phyloP scores from a whole-genome alignment of 1,284 basidiomycete species.

The Marasmius tenuissimus region DNA sequence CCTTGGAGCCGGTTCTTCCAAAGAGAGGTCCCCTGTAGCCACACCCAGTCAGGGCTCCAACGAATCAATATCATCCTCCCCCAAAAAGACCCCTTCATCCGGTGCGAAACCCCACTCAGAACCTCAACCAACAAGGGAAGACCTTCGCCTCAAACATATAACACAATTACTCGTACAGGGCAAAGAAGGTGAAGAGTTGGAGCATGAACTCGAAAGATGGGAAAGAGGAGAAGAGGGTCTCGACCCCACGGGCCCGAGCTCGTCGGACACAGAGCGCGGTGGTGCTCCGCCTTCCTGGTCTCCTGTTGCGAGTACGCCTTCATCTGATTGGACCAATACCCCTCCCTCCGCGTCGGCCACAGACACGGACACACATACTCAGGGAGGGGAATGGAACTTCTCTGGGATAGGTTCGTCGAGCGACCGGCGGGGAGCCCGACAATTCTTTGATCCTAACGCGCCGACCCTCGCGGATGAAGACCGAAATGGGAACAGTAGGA shows the following conservation, averaged over 20 bases:
- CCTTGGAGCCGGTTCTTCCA: no score
- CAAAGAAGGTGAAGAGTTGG: slow-evolving; percentile 65
- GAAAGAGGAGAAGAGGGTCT: slow-evolving; percentile 30
- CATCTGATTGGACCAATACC: neutral
- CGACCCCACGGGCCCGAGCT: neutral
- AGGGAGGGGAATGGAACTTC: neutral
- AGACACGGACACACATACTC: neutral
- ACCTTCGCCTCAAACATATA: slow-evolving; percentile 38
- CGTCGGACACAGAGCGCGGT: neutral
- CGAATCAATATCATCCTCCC: no score
- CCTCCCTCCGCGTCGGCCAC: neutral
- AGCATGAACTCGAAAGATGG: slow-evolving; percentile 67
- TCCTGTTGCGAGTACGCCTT: neutral
- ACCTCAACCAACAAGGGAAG: slow-evolving; percentile 12
- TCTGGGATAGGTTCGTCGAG: neutral
- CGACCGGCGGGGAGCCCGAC: no score
- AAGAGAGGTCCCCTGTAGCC: no score
- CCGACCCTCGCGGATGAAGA: neutral
- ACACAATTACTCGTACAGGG: slow-evolving; percentile 70
- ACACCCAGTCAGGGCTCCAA: no score
- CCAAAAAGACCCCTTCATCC: slow-evolving; percentile 16
- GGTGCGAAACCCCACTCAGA: neutral
- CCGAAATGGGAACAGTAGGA: neutral
- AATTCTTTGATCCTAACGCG: no score
- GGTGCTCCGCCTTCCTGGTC: neutral